phyloP scores from a whole-genome alignment of 2,329 filamentous ascomycete species.

The Aspergillus sp. region DNA sequence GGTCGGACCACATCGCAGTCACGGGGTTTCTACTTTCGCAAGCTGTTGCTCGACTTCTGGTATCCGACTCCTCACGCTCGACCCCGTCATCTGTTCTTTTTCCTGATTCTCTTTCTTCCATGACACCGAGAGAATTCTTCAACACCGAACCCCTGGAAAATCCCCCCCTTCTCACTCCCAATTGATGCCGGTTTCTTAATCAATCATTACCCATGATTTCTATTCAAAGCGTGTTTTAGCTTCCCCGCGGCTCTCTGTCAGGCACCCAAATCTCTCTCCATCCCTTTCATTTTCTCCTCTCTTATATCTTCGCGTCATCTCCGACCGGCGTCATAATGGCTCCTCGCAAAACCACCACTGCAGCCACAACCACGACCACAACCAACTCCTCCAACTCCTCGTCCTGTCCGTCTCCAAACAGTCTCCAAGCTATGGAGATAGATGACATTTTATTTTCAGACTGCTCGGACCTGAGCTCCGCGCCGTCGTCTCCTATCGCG shows the following conservation, averaged over 20 bases:
- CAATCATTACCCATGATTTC: slow-evolving; percentile 15
- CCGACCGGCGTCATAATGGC: slow-evolving; percentile 17
- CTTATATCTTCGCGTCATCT: slow-evolving; percentile 7
- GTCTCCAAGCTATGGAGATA: slow-evolving; percentile 20
- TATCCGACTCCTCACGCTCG: slow-evolving; percentile 24
- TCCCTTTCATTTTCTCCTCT: slow-evolving; percentile 9
- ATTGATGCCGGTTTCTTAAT: slow-evolving; percentile 15
- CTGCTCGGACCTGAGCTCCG: slow-evolving; percentile 43
- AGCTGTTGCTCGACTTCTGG: slow-evolving; percentile 10
- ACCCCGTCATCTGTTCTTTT: slow-evolving; percentile 9
- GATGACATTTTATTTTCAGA: slow-evolving; percentile 38
- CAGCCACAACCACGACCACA: slow-evolving; percentile 8
- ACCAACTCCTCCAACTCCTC: slow-evolving; percentile 11
- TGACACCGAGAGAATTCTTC: slow-evolving; percentile 8
- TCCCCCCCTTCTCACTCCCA: neutral
- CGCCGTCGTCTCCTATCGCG: slow-evolving; percentile 39
- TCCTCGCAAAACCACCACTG: slow-evolving; percentile 6
- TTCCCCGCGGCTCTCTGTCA: slow-evolving; percentile 7
- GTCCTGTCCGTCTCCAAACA: slow-evolving; percentile 13
- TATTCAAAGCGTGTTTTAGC: slow-evolving; percentile 14
- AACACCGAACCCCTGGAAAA: slow-evolving; percentile 5
- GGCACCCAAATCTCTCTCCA: neutral
- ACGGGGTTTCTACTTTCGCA: slow-evolving; percentile 9
- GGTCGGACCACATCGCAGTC: slow-evolving; percentile 21
- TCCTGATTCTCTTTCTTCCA: slow-evolving; percentile 15